Conservation (phyloP, 768 basidiomycete species). For the Favolaschia claudopus region DNA sequence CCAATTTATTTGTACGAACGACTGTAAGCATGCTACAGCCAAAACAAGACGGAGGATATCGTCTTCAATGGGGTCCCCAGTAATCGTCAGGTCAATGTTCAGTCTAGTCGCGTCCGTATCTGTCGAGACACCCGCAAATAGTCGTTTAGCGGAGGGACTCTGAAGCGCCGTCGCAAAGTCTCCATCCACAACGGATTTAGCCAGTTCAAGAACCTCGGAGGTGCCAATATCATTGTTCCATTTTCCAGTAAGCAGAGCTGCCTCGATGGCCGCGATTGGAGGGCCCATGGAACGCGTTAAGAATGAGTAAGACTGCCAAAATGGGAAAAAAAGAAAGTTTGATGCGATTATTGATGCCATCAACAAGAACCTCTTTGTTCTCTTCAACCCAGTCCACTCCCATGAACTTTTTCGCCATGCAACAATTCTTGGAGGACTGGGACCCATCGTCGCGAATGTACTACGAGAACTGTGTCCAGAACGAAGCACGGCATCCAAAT, state of each 20-base stretch:
- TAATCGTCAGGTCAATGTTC: slow-evolving; percentile 27
- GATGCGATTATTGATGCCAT: too few relatives aligned
- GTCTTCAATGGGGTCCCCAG: slow-evolving; percentile 44
- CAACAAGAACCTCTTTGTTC: too few relatives aligned
- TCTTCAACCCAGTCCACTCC: too few relatives aligned
- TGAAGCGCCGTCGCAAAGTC: slow-evolving; percentile 62
- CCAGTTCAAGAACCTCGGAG: slow-evolving; percentile 44
- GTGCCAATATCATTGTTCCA: slow-evolving; percentile 40
- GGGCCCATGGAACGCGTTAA: slow-evolving; percentile 26
- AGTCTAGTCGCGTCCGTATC: slow-evolving; percentile 47
- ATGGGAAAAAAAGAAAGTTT: slow-evolving; percentile 14
- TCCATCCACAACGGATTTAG: slow-evolving; percentile 65
- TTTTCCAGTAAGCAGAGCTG: slow-evolving; percentile 61
- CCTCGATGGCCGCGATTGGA: slow-evolving; percentile 52
- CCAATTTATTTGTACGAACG: slow-evolving; percentile 95
- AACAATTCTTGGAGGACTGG: too few relatives aligned
- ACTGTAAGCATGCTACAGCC: slow-evolving; percentile 83
- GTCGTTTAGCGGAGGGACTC: slow-evolving; percentile 48
- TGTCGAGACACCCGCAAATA: slow-evolving; percentile 44
- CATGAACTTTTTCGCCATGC: too few relatives aligned
- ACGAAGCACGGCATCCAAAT: too few relatives aligned
- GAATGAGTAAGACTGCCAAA: not conserved
- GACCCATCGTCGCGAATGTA: too few relatives aligned
- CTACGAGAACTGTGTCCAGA: too few relatives aligned
- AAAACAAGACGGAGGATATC: slow-evolving; percentile 69